phyloP scores from a whole-genome alignment of 805 yeast genomes.

The Wickerhamomyces rabaulensis region DNA sequence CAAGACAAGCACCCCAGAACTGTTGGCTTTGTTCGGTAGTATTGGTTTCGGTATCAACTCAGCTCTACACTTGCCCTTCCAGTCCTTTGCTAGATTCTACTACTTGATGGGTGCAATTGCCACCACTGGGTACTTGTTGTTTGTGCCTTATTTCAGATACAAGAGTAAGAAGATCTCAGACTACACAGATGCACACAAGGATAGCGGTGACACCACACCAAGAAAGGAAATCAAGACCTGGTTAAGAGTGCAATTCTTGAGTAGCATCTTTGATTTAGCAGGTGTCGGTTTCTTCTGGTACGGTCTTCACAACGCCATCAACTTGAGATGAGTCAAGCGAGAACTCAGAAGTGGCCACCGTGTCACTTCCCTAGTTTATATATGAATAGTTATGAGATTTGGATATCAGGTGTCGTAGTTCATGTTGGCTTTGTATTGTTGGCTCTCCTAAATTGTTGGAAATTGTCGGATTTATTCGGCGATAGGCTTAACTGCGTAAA shows the following conservation, averaged over 20 bases:
- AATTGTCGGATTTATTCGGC: not conserved
- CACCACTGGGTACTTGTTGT: slow-evolving; percentile 8
- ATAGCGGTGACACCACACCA: slow-evolving; percentile 7
- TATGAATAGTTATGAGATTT: not conserved
- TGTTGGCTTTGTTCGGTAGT: slow-evolving; percentile 8
- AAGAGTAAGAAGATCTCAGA: slow-evolving; percentile 9
- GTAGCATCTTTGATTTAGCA: slow-evolving; percentile 12
- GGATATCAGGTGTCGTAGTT: not conserved
- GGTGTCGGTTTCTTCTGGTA: slow-evolving; percentile 13
- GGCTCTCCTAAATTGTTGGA: not conserved
- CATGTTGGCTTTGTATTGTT: not conserved
- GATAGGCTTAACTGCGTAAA: not conserved
- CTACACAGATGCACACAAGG: slow-evolving; percentile 2
- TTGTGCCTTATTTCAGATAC: slow-evolving; percentile 14
- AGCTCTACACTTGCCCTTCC: slow-evolving; percentile 10
- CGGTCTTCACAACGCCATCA: slow-evolving; percentile 12
- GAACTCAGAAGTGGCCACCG: not conserved
- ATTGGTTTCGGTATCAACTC: slow-evolving; percentile 12
- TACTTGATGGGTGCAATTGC: slow-evolving; percentile 14
- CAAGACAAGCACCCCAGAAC: slow-evolving; percentile 7
- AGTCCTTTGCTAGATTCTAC: slow-evolving; percentile 14
- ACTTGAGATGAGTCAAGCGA: slow-evolving; percentile 1
- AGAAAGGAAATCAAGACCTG: slow-evolving; percentile 10
- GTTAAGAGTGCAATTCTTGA: slow-evolving; percentile 9
- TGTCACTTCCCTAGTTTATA: not conserved